Percentiles rank a stretch among this genome's conserved stretches.
Evolutionary conservation across 768 basidiomycete species (phyloP).

Genomic region (Peribolospora baueri): DNA sequence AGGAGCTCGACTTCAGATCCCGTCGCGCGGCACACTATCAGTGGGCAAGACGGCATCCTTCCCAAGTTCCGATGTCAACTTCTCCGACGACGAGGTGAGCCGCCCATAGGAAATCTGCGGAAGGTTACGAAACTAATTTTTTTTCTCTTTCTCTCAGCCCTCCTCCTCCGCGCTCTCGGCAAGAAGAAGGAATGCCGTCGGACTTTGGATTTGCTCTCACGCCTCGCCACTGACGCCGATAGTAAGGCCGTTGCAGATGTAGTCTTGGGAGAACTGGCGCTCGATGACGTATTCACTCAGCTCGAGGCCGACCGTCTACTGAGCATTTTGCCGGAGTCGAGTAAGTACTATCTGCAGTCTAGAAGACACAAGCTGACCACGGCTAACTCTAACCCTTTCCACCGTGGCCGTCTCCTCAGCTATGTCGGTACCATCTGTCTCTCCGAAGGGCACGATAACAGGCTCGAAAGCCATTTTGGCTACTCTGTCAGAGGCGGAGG

Average conservation of each 20-base stretch:
- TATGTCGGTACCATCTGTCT: slow-evolving; percentile 43
- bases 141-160: slow-evolving; percentile 35
- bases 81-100: slow-evolving; percentile 5
- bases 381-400: neutral
- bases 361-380: neutral
- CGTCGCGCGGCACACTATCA: neutral
- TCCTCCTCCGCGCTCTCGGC: slow-evolving; percentile 38
- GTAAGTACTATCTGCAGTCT: slow-evolving; percentile 26
- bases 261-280: slow-evolving; percentile 48
- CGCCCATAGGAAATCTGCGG: no score
- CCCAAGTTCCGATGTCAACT: slow-evolving; percentile 3
- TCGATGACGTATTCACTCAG: slow-evolving; percentile 50
- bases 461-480: slow-evolving; percentile 22
- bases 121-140: slow-evolving; percentile 12
- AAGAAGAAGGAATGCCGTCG: slow-evolving; percentile 35
- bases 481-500: slow-evolving; percentile 37
- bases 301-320: slow-evolving; percentile 72
- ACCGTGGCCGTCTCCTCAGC: neutral
- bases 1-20: neutral
- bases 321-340: slow-evolving; percentile 70
- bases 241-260: slow-evolving; percentile 46
- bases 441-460: slow-evolving; percentile 41
- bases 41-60: neutral
- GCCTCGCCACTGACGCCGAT: neutral
- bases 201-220: neutral